Base-by-base conservation (phyloP, 495 filamentous ascomycete species). In the Haplographium delicatum region DNA sequence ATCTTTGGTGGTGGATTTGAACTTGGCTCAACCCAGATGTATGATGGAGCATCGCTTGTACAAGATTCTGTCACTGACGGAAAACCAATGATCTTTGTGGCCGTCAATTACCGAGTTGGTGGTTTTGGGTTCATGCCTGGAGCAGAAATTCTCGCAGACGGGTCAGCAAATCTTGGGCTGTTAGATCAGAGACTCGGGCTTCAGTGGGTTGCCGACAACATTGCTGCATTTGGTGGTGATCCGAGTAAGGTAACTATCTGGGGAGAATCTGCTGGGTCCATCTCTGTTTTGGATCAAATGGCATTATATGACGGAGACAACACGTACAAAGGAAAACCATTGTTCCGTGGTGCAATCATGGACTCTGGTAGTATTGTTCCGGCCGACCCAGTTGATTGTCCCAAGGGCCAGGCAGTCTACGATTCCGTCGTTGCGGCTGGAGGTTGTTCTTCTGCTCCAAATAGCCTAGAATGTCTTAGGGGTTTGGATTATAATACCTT, bases 211-310 rank as follows among this genome's bases (percentile, higher is more conserved):
- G 67, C 73, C 33, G 70, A 70, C 40, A 75, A 80, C 56, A 78
- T 80, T 54, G 62, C 59, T 3, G 57, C 53, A 6, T 70, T 70
- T 54, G 64, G 66, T 9, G 67, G 63, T 5, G 58, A 68, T 33
- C 64, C 75, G 9, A 54, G 66, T 19, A 63, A 65, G 5, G 67
- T 77, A 15, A 70, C 67, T 3, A 61, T 74, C 24, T 71, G 65
- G 68, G 72, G 72, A 6, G 63, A 73, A 51, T 57, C 58, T n/a
- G 54, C 58, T 18, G 58, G 58, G 4, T 25, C 80, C 11, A 86
- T 86, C 52, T 86, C 82, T 5, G 83, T 89, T 16, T 75, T 81
- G 35, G 73, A 86, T 58, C 85, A 88, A 50, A 83, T 85, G 75
- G 65, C 75, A 3, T 65, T 88, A 16, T 86, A 85, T 59, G 75